Evolutionary conservation across 2,329 filamentous ascomycete species (phyloP), one percentile per base, ranked within the genome.

Genomic region (Monosporascus sp.): DNA sequence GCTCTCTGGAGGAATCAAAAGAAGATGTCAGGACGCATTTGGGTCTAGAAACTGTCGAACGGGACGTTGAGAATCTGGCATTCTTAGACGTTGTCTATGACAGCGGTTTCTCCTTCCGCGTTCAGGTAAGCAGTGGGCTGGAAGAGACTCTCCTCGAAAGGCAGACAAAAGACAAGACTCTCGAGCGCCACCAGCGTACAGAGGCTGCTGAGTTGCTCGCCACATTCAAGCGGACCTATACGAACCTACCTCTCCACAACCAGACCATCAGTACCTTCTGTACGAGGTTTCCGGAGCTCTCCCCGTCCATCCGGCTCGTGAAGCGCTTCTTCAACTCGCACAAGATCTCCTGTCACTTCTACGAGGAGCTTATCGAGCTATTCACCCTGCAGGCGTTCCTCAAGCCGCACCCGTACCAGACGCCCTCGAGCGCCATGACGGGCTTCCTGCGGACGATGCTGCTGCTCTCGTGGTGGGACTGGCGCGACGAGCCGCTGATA

Each of bases 301-400:
- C 91, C 1, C 83, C 87, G 2, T 87, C 91, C 0, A 89, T 97
- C 57, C 85, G 93, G 18, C 77, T 97, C 2, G 79, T 89, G 45
- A 97, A 97, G 74, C 82, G 85, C 65, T 99, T 94, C 94, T 94
- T 96, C 70, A 81, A 83, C 58, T 80, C 81, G 2, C 94, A 99
- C 68, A 86, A 95, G 60, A 82, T 99, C 8, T 76, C 82, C 4
- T 79, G 79, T 15, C 89, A 97, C 68, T 78, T 97, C 60, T 78
- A 80, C 31, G 85, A 90, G 36, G 90, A 96, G 67, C 75, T 96
- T 46, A 80, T 97, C 55, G 94, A 99, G 72, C 80, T 99, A 17
- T 74, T 97, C 48, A 88, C 86, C 14, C 79, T 88, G 3, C 85
- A 86, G 50, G 83, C 85, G 17, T 99, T 97, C 73, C 75, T 94